Base-by-base conservation (phyloP, 1,284 basidiomycete genomes). In the Takashimella koratensis region DNA sequence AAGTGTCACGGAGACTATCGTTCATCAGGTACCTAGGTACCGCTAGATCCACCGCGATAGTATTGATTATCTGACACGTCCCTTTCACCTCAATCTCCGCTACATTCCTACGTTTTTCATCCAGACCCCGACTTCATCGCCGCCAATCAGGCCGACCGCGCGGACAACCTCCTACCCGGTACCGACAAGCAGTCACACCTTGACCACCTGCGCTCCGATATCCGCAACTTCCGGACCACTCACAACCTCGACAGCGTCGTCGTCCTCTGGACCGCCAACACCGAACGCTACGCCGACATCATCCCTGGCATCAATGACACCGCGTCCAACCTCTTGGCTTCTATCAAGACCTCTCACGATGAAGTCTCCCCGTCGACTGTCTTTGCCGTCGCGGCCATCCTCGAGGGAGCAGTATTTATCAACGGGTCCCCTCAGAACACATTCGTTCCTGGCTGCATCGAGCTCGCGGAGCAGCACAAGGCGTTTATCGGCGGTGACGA, bases 371-470 rank as follows among this genome's bases (percentile, higher is more conserved):
- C 96, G 5, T 96, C 91, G 53, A 95, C 93, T 54, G 76, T 98
- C 67, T 98, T 98, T 70, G 95, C 94, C 27, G 87, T 98, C 58
- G 95, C 94, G 4, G 84, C 93, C 27, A 97, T 98, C 75, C 87
- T 97, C 63, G 95, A 98, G 78, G 88, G 88, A 57, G 86, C 86
- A 65, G 92, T 95, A 25, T 98, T 95, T 82, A 85, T 98, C 76
- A 98, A 98, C 71, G 95, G 95, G 51, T 93, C 94, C 22, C 95
- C 95, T 20, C 95, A 98, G 82, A 98, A 98, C 84, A 98, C 95
- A 5, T 98, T 98, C 71, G 93, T 98, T 26, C 95, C 96, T 1
- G 95, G 96, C 66, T 86, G 87, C 66, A 88, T 98, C 70, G 82
- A 87, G 71, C 88, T 98, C 59, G 92, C 95, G 48, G 94, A 98